phyloP scores from a whole-genome alignment of 2,329 filamentous ascomycete species.

The Trichoderma sp. region DNA sequence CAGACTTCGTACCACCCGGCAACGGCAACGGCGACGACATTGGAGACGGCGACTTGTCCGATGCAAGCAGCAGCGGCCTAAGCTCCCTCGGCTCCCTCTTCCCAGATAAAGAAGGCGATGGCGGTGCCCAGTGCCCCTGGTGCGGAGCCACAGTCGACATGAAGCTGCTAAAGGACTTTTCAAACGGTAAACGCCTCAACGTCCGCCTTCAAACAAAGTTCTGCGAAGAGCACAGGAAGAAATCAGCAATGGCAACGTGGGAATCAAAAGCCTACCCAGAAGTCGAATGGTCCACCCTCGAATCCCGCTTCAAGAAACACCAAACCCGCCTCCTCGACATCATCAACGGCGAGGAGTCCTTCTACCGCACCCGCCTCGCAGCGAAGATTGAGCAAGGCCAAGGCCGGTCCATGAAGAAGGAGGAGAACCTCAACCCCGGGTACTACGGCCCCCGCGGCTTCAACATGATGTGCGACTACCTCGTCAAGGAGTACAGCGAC shows the following conservation, averaged over 20 bases:
- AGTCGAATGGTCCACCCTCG: slow-evolving; percentile 68
- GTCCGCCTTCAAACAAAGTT: slow-evolving; percentile 63
- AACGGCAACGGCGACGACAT: neutral
- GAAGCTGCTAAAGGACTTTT: slow-evolving; percentile 55
- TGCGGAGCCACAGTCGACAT: slow-evolving; percentile 63
- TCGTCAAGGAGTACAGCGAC: slow-evolving; percentile 61
- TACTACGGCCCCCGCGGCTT: slow-evolving; percentile 82
- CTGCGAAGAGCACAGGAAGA: slow-evolving; percentile 63
- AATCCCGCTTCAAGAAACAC: slow-evolving; percentile 59
- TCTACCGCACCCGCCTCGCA: slow-evolving; percentile 61
- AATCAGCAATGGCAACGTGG: slow-evolving; percentile 53
- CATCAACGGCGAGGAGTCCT: slow-evolving; percentile 59
- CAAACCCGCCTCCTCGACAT: slow-evolving; percentile 58
- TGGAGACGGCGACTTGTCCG: neutral
- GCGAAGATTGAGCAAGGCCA: slow-evolving; percentile 57
- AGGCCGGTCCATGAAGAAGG: slow-evolving; percentile 61
- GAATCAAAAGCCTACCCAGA: slow-evolving; percentile 62
- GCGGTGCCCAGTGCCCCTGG: slow-evolving; percentile 63
- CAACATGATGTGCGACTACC: slow-evolving; percentile 68
- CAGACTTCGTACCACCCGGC: slow-evolving; percentile 17
- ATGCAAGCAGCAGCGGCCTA: neutral
- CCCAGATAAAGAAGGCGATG: neutral
- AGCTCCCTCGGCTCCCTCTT: neutral
- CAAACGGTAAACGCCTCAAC: slow-evolving; percentile 49
- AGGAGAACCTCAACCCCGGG: slow-evolving; percentile 65